Conservation (phyloP, 495 filamentous ascomycete genomes). For the Aspergillus mulundensis region DNA sequence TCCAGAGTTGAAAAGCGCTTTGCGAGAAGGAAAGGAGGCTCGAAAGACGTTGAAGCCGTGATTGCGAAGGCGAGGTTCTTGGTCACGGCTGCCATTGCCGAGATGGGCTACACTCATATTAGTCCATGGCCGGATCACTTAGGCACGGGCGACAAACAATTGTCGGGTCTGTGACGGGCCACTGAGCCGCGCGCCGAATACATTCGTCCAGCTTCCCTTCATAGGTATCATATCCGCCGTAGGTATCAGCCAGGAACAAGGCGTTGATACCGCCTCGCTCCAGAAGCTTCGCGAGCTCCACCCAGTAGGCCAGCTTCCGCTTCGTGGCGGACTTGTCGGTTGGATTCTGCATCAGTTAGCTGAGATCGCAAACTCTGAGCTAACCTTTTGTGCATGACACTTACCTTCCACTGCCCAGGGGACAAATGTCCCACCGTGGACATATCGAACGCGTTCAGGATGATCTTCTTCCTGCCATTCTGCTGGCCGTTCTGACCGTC, state of each 20-base stretch:
- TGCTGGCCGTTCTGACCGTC: constrained; percentile 26
- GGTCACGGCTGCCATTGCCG: constrained; percentile 48
- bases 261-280: constrained; percentile 57
- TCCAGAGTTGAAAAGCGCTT: constrained; percentile 61
- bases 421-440: constrained; percentile 60
- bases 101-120: constrained; percentile 31
- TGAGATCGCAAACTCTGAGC: not conserved
- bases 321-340: constrained; percentile 54
- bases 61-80: constrained; percentile 46
- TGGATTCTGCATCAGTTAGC: constrained; percentile 38
- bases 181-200: constrained; percentile 51
- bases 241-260: constrained; percentile 59
- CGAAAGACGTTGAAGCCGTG: constrained; percentile 54
- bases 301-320: constrained; percentile 54
- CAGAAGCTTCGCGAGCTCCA: constrained; percentile 55
- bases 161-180: constrained; percentile 52
- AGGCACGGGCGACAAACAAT: constrained; percentile 40
- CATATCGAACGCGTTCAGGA: constrained; percentile 64
- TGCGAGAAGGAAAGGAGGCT: constrained; percentile 55
- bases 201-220: constrained; percentile 51
- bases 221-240: constrained; percentile 56
- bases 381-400: not conserved
- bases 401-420: constrained; percentile 60
- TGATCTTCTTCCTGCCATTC: constrained; percentile 50
- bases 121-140: not conserved